Evolutionary conservation across 192 early-diverging fungal species (phyloP).

Genomic region (Podila verticillata): DNA sequence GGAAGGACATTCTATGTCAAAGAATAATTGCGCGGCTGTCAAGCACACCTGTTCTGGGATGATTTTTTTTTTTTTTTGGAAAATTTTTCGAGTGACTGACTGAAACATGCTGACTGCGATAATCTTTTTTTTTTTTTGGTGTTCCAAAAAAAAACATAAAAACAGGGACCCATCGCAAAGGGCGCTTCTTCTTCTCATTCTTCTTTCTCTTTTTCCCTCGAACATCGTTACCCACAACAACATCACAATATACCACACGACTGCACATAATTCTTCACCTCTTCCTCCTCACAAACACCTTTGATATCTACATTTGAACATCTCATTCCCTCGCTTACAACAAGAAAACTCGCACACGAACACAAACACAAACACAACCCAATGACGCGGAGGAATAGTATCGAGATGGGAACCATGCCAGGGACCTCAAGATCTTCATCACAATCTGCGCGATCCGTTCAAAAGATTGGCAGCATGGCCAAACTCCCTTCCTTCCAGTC

Average conservation of each 20-base stretch:
- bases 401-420: slow-evolving; percentile 20
- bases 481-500: slow-evolving; percentile 33
- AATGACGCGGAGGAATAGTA: slow-evolving; percentile 28
- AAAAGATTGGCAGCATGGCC: slow-evolving; percentile 19
- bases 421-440: slow-evolving; percentile 10
- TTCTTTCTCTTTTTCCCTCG: neutral
- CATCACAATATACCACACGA: neutral
- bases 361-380: neutral
- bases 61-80: too few relatives aligned
- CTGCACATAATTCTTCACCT: neutral
- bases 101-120: neutral
- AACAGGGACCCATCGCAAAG: neutral
- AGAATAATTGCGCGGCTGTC: too few relatives aligned
- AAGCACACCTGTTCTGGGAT: neutral
- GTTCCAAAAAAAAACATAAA: neutral
- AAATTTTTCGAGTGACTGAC: slow-evolving; percentile 2
- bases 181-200: neutral
- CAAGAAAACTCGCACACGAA: neutral
- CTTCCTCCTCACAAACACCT: neutral
- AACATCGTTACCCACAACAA: too few relatives aligned
- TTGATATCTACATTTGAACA: neutral
- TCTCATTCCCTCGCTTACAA: neutral
- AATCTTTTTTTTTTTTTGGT: neutral
- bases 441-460: slow-evolving; percentile 19
- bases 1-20: too few relatives aligned